A percentile compares a stretch with the other conserved stretches of the same genome.
phyloP scores from a whole-genome alignment of 2,329 filamentous ascomycete species.

The Penicillium sp. region DNA sequence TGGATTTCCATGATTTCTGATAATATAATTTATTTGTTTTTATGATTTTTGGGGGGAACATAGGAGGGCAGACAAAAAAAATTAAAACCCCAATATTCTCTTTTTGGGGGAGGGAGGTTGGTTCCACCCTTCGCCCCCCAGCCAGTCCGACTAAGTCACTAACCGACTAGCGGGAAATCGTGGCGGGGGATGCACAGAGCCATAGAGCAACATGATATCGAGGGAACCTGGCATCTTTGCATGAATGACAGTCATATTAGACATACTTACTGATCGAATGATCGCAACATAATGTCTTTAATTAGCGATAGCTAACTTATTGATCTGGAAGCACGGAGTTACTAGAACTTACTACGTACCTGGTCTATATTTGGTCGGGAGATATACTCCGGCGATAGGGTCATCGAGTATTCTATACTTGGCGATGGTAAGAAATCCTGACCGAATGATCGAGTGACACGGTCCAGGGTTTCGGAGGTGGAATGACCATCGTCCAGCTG shows the following conservation, averaged over 20 bases:
- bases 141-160: conserved; percentile 18
- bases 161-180: conserved; percentile 36
- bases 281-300: too few species aligned
- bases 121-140: conserved; percentile 19
- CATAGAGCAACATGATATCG: conserved; percentile 26
- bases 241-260: too few species aligned
- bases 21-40: not conserved
- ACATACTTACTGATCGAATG: too few species aligned
- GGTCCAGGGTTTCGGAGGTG: conserved; percentile 13
- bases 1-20: conserved; percentile 4
- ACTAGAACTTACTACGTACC: not conserved
- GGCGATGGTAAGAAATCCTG: not conserved
- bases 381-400: not conserved
- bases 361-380: not conserved
- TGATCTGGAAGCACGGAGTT: not conserved
- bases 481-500: not conserved
- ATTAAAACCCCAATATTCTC: conserved; percentile 16
- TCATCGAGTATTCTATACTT: not conserved
- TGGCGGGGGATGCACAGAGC: conserved; percentile 35
- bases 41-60: not conserved
- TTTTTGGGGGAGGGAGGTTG: conserved; percentile 2
- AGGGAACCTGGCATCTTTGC: conserved; percentile 15
- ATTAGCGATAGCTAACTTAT: not conserved
- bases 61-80: conserved; percentile 6
- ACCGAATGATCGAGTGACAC: conserved; percentile 24